Percentiles rank a stretch among this genome's conserved stretches.
Evolutionary conservation across 371 early-diverging fungal genomes (phyloP).

Genomic region (Capillidium rhysosporum): DNA sequence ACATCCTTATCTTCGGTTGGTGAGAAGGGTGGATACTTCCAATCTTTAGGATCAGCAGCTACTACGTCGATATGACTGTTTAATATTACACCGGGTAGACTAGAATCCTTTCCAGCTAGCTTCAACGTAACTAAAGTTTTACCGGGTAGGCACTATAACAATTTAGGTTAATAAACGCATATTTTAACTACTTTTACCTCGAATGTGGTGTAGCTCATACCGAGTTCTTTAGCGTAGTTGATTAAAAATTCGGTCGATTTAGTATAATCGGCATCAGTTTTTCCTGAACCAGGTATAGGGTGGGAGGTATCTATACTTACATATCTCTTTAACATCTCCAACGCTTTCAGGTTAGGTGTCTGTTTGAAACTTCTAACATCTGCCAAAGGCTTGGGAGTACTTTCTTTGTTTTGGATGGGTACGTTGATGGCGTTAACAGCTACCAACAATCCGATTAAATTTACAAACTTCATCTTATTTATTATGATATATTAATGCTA

Average conservation of each 20-base stretch:
- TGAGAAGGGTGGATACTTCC: too few relatives aligned
- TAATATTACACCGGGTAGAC: constrained; percentile 30
- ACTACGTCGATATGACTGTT: constrained; percentile 73
- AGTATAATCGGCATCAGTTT: constrained; percentile 55
- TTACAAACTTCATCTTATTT: too few relatives aligned
- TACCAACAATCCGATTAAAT: too few relatives aligned
- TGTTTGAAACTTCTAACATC: too few relatives aligned
- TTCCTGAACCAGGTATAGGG: constrained; percentile 59
- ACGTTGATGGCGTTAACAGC: too few relatives aligned
- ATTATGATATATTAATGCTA: too few relatives aligned
- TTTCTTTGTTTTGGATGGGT: too few relatives aligned
- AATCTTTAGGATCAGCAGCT: constrained; percentile 46
- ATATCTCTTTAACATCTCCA: constrained; percentile 47
- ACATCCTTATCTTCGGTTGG: too few relatives aligned
- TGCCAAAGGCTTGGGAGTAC: too few relatives aligned
- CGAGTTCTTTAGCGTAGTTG: constrained; percentile 38
- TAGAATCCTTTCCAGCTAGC: constrained; percentile 27
- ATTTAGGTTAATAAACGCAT: not conserved
- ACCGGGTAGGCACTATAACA: constrained; percentile 22
- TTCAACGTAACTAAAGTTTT: constrained; percentile 52
- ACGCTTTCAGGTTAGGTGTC: too few relatives aligned
- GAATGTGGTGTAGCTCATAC: constrained; percentile 22
- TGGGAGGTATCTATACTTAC: constrained; percentile 58
- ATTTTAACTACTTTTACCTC: constrained; percentile 17
- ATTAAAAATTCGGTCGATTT: constrained; percentile 28